Conservation (phyloP, 257 asterid genomes). For the Sherardia arvensis region DNA sequence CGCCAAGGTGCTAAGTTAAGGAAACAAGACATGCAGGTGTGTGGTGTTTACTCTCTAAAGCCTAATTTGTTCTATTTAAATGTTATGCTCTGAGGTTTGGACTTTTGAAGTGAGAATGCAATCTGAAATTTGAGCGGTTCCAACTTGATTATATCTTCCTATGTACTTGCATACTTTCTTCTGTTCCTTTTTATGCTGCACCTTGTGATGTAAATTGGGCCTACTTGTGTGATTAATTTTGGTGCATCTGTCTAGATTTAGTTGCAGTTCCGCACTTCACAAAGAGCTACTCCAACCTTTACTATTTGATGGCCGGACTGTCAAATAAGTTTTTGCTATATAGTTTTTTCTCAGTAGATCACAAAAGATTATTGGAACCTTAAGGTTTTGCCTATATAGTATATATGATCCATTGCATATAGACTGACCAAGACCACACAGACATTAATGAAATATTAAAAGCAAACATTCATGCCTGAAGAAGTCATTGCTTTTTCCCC, state of each 20-base stretch:
- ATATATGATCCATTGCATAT: not conserved
- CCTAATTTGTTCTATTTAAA: too few relatives aligned
- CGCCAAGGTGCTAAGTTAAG: slow-evolving; percentile 63
- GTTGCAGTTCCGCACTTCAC: not conserved
- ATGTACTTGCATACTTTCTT: not conserved
- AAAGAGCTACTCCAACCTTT: not conserved
- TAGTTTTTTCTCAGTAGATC: not conserved
- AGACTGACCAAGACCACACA: not conserved
- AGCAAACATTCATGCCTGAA: not conserved
- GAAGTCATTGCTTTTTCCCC: not conserved
- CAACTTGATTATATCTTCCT: not conserved
- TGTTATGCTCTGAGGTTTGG: not conserved
- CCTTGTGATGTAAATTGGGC: not conserved
- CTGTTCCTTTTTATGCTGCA: not conserved
- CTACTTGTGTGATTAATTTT: not conserved
- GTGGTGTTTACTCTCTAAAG: slow-evolving; percentile 2
- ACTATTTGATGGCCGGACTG: not conserved
- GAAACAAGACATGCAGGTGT: slow-evolving; percentile 54
- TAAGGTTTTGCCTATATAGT: not conserved
- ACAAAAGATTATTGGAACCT: not conserved
- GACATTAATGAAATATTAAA: too few relatives aligned
- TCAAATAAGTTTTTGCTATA: not conserved
- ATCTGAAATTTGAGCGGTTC: not conserved
- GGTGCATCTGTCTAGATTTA: not conserved
- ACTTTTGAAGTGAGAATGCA: not conserved